Conservation (phyloP, 345 rosid species). For the Camelina sativa region DNA sequence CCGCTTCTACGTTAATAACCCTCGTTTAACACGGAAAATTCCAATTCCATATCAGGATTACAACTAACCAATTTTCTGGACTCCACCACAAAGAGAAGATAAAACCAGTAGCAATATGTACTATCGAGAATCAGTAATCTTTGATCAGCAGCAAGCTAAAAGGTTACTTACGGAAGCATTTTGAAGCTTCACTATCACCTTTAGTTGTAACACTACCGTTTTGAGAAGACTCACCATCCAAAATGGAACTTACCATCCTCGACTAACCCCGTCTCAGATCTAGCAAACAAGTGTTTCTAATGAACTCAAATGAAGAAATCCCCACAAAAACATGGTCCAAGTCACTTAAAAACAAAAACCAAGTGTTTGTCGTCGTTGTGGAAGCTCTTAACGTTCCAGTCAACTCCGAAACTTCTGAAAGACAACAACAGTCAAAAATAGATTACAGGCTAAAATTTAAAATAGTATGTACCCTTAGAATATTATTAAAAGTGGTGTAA, state of each 20-base stretch:
- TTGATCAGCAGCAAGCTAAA: constrained; percentile 7
- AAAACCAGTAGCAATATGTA: no score
- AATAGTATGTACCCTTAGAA: not conserved
- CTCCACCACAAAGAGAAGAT: not conserved
- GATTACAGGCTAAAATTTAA: not conserved
- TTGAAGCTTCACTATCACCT: constrained; percentile 73
- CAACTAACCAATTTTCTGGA: no score
- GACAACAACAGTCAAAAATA: not conserved
- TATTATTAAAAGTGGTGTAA: not conserved
- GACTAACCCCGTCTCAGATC: not conserved
- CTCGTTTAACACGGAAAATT: not conserved
- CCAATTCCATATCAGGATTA: constrained; percentile 1
- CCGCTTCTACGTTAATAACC: not conserved
- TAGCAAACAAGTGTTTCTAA: no score
- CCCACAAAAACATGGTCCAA: no score
- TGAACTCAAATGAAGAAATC: no score
- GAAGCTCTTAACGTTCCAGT: not conserved
- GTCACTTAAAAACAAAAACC: no score
- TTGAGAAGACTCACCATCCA: constrained; percentile 64
- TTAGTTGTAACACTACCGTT: constrained; percentile 65
- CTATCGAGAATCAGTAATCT: not conserved
- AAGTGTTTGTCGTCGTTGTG: not conserved
- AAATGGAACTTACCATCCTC: constrained; percentile 47
- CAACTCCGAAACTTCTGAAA: not conserved
- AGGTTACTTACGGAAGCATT: constrained; percentile 71